Conservation (phyloP, 257 asterid species). For the Henckelia pumila region DNA sequence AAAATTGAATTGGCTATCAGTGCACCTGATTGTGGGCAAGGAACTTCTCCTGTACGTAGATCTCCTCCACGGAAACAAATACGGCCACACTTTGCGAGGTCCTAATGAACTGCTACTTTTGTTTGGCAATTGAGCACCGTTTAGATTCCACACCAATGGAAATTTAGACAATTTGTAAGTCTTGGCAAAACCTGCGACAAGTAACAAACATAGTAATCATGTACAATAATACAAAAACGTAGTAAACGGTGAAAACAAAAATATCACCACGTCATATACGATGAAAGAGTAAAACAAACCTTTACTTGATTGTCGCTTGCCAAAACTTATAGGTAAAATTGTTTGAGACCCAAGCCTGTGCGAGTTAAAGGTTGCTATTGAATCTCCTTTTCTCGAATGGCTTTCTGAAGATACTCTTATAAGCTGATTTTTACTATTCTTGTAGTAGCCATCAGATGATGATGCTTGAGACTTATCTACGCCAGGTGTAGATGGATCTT, state of each 20-base stretch:
- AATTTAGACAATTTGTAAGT: conserved; percentile 40
- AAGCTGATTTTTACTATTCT: conserved; percentile 83
- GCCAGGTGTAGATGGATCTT: conserved; percentile 26
- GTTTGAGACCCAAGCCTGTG: conserved; percentile 34
- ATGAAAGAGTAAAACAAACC: conserved; percentile 2
- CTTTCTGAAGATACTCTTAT: conserved; percentile 60
- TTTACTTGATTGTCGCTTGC: conserved; percentile 45
- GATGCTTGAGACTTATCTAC: conserved; percentile 40
- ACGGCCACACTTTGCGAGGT: conserved; percentile 51
- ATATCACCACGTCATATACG: not conserved
- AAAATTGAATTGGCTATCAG: conserved; percentile 23
- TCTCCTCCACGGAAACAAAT: conserved; percentile 66
- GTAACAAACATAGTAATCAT: not conserved
- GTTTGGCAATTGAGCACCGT: conserved; percentile 43
- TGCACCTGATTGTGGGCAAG: conserved; percentile 53
- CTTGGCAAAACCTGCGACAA: conserved; percentile 48
- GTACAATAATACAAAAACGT: not conserved
- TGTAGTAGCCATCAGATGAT: conserved; percentile 68
- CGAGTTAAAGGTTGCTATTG: conserved; percentile 23
- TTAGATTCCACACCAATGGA: conserved; percentile 77
- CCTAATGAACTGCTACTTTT: conserved; percentile 39
- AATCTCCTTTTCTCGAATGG: conserved; percentile 37
- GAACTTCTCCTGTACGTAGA: conserved; percentile 52
- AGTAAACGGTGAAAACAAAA: not conserved
- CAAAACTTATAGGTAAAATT: conserved; percentile 29